Evolutionary conservation across 352 stramenopile species (phyloP), one percentile per base, ranked within the genome.

Genomic region (Phytophthora crassamura): DNA sequence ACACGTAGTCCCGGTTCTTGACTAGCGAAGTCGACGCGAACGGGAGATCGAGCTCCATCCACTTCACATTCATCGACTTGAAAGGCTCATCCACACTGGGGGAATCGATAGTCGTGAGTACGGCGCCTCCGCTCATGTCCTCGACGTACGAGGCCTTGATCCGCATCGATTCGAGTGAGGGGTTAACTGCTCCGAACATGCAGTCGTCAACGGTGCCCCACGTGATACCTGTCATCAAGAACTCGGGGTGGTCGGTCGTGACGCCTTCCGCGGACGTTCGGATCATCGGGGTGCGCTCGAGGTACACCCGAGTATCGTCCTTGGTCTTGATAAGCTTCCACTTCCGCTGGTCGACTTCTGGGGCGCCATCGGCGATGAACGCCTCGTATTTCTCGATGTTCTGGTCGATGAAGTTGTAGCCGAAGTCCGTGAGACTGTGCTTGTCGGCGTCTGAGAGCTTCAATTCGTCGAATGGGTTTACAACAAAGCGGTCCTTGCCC

Each of bases 81-180:
- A 85, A 86, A 1, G 80, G 80, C 22, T 86, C 74, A 15, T 84
- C 66, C 0, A n/a, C 11, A 4, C 77, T 86, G 2, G 80, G 75
- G 16, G 59, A 51, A 14, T 82, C 69, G 0, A 87, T 46, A 0
- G 66, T 71, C 0, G 77, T 75, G 11, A 89, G 43, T 15, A 89
- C 65, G 0, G 70, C 75, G 11, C 75, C 68, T 18, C 78, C 77
- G 36, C 59, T 69, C 45, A 86, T 65, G 22, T 72, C 67, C 41
- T 86, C 77, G 7, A 86, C 69, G 28, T 86, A 82, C 14, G 74
- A 77, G 12, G 62, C 58, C 46, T 75, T 80, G 56, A 82, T 67
- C 18, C 69, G 49, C 75, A 80, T 80, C 3, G 54, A 55, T 14
- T 83, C 72, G 3, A 73, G 56, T 0, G 72, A 77, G 18, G 72